Conservation (phyloP, 768 basidiomycete species). For the Tylopilus balloui region DNA sequence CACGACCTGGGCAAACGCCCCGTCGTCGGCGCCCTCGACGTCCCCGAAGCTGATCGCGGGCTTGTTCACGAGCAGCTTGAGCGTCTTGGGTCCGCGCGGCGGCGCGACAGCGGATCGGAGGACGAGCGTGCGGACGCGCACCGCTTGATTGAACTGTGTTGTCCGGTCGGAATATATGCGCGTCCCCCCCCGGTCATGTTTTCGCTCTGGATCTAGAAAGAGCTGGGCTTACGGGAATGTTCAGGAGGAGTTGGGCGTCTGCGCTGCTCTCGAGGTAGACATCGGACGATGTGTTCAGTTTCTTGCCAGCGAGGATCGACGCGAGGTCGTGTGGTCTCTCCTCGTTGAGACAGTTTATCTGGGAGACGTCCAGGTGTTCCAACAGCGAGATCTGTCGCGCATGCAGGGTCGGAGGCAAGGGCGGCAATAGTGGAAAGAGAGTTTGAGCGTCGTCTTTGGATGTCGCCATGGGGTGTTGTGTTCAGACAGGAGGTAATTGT, state of each 20-base stretch:
- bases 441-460: constrained; percentile 30
- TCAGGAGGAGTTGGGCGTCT: constrained; percentile 69
- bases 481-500: constrained; percentile 19
- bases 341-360: constrained; percentile 73
- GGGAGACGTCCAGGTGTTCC: constrained; percentile 52
- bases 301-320: constrained; percentile 43
- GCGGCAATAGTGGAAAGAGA: background rate
- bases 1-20: constrained; percentile 53
- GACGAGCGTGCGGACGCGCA: constrained; percentile 57
- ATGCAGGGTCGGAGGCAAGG: too few relatives aligned
- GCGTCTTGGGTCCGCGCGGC: constrained; percentile 49
- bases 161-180: too few relatives aligned
- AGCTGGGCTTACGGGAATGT: constrained; percentile 56
- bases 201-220: too few relatives aligned
- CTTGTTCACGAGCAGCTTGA: constrained; percentile 63
- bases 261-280: constrained; percentile 60
- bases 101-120: constrained; percentile 37
- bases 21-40: constrained; percentile 49
- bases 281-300: constrained; percentile 40
- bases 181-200: too few relatives aligned
- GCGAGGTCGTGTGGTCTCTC: constrained; percentile 45
- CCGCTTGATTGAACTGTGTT: constrained; percentile 64
- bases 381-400: constrained; percentile 49
- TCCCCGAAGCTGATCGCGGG: constrained; percentile 62
- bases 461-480: constrained; percentile 16